Evolutionary conservation across 108 stramenopile genomes (phyloP), one percentile per base, ranked within the genome.

Genomic region (Skeletonema grethae): DNA sequence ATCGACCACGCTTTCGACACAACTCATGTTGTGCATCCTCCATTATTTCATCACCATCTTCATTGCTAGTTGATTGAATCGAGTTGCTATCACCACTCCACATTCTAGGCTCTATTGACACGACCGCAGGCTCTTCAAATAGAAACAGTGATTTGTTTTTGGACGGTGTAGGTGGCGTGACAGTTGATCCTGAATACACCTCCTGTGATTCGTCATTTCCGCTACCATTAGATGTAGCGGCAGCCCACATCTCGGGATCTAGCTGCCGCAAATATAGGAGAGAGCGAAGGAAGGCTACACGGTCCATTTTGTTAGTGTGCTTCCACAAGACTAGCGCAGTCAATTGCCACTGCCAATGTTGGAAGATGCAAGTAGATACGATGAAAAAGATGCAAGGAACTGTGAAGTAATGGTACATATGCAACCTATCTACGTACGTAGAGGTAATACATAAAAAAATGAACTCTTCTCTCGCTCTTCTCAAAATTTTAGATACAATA

Each of bases 251-350:
- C 30, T 36, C 35, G 9, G 64, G 65, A 45, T 64, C 70, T 4
- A 78, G 60, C 22, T 50, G 77, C n/a, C 69, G 65, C 28, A 78
- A 70, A 30, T 50, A 78, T 32, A 65, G 58, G 6, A 70, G 53
- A 16, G 77, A 70, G 35, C 70, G 61, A 46, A 78, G 77, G 53
- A 78, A 78, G 35, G 77, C 32, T 20, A 65, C 69, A 2, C 77
- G 69, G 63, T 78, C 77, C 77, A 78, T 78, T 34, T 18, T 67
- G 30, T 7, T 53, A 32, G 31, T 22, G 18, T 41, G 7, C 25
- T 28, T 4, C 9, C 28, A 7, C 30, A 22, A 43, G 32, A 28
- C 7, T 39, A 20, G 20, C 30, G 61, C 36, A 39, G 32, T 2
- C 16, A 9, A 5, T 16, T 4, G 22, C 20, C 13, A 50, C 5